Conservation (phyloP, 2,329 filamentous ascomycete species). For the Neobulgaria alba region DNA sequence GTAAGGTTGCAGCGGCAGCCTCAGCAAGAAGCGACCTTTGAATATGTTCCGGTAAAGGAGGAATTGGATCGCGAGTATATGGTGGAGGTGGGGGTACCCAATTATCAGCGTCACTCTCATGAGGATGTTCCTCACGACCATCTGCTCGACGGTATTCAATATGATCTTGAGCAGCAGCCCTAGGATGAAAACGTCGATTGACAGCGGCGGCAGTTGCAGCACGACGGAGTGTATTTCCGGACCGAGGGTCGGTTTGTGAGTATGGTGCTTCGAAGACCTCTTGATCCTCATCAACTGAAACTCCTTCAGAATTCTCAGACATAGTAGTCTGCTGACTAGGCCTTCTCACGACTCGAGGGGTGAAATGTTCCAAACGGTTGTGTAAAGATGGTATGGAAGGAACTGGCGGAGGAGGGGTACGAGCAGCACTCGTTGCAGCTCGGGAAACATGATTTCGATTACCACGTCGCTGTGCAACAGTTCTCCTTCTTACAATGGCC, state of each 20-base stretch:
- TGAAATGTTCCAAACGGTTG: conserved; percentile 14
- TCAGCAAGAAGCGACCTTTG: conserved; percentile 27
- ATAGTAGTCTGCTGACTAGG: conserved; percentile 13
- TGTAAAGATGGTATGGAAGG: conserved; percentile 20
- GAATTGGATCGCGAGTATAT: conserved; percentile 55
- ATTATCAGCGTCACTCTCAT: conserved; percentile 81
- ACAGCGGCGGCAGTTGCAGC: conserved; percentile 70
- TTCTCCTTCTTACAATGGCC: conserved; percentile 67
- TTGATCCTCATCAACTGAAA: conserved; percentile 28
- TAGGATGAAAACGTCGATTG: conserved; percentile 58
- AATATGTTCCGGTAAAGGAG: conserved; percentile 28
- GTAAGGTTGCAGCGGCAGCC: conserved; percentile 19
- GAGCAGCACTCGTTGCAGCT: conserved; percentile 35
- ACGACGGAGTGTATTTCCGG: conserved; percentile 59
- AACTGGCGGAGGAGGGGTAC: conserved; percentile 12
- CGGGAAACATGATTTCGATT: conserved; percentile 40
- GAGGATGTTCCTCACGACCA: conserved; percentile 63
- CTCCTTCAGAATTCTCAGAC: conserved; percentile 16
- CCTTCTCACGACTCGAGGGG: conserved; percentile 12
- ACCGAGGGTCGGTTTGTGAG: conserved; percentile 63
- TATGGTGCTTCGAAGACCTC: conserved; percentile 62
- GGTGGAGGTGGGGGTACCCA: conserved; percentile 82
- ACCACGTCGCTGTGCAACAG: conserved; percentile 53
- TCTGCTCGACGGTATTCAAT: conserved; percentile 61
- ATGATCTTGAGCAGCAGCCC: conserved; percentile 42